These are phyloP conservation scores for Stagonosporopsis chrysanthemi DNA, from an alignment of 2,329 filamentous ascomycete species.

Conservation along the genomic window DNA sequence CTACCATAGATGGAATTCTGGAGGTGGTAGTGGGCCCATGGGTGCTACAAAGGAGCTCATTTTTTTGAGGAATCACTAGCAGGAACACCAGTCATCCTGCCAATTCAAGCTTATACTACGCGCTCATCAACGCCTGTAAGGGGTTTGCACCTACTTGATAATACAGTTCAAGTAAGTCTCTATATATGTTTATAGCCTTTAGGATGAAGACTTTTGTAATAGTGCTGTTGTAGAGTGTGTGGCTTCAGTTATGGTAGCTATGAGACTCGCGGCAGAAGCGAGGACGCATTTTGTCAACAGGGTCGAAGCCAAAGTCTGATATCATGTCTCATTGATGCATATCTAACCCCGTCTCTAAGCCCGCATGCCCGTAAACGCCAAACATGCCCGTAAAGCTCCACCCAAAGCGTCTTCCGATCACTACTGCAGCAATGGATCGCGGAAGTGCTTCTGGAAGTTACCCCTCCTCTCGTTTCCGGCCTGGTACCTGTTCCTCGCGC, in stretches of 20 bases:
- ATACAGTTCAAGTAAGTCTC: too few relatives aligned
- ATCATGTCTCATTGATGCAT: conserved; percentile 14
- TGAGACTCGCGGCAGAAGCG: too few relatives aligned
- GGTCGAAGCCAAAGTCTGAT: neutral
- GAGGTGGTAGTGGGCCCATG: neutral
- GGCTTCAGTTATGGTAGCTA: too few relatives aligned
- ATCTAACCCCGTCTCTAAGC: conserved; percentile 9
- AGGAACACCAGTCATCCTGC: too few relatives aligned
- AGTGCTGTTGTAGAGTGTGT: too few relatives aligned
- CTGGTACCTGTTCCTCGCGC: conserved; percentile 65
- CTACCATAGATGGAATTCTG: neutral
- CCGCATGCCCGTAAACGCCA: conserved; percentile 14
- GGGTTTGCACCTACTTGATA: too few relatives aligned
- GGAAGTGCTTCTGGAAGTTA: conserved; percentile 81
- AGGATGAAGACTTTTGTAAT: too few relatives aligned
- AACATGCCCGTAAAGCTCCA: conserved; percentile 9
- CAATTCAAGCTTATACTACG: too few relatives aligned
- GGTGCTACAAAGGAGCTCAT: too few relatives aligned
- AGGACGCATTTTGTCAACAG: neutral
- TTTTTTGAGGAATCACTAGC: too few relatives aligned
- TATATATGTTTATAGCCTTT: too few relatives aligned
- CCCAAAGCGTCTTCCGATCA: neutral
- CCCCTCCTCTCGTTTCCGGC: conserved; percentile 74
- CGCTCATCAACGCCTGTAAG: too few relatives aligned
- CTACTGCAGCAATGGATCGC: conserved; percentile 64